Evolutionary conservation across 1,139 yeast species (phyloP).

Genomic region (Hansenula lynferdii): DNA sequence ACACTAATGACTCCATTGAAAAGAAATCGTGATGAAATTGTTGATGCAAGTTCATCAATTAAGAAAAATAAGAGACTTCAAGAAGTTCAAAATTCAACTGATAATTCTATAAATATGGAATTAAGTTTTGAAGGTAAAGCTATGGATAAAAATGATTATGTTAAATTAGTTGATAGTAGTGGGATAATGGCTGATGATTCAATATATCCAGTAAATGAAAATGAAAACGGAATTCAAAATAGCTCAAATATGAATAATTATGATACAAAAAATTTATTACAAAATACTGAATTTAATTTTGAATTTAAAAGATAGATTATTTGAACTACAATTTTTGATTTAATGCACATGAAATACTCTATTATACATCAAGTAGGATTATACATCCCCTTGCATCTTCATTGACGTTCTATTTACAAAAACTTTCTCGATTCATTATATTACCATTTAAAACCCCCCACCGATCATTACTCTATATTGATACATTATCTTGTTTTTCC

Average conservation of each 20-base stretch:
- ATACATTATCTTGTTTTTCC: slow-evolving; percentile 24
- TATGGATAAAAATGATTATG: slow-evolving; percentile 33
- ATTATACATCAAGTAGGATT: neutral
- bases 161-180: slow-evolving; percentile 29
- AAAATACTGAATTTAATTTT: slow-evolving; percentile 16
- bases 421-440: neutral
- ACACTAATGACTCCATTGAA: slow-evolving; percentile 15
- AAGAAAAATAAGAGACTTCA: slow-evolving; percentile 21
- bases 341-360: neutral
- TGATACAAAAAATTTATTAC: slow-evolving; percentile 20
- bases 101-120: slow-evolving; percentile 26
- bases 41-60: slow-evolving; percentile 18
- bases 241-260: slow-evolving; percentile 1
- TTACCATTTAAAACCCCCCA: no score
- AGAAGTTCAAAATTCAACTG: slow-evolving; percentile 14
- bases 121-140: slow-evolving; percentile 39
- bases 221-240: neutral
- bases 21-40: slow-evolving; percentile 22
- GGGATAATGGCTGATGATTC: slow-evolving; percentile 16
- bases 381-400: no score
- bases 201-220: slow-evolving; percentile 3
- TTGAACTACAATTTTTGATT: neutral
- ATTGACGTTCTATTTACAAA: neutral
- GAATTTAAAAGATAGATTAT: slow-evolving; percentile 9
- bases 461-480: neutral